Percentiles rank a stretch among this genome's conserved stretches.
Evolutionary conservation across 2,329 filamentous ascomycete genomes (phyloP).

Genomic region (Atkinsonella hypoxylon): DNA sequence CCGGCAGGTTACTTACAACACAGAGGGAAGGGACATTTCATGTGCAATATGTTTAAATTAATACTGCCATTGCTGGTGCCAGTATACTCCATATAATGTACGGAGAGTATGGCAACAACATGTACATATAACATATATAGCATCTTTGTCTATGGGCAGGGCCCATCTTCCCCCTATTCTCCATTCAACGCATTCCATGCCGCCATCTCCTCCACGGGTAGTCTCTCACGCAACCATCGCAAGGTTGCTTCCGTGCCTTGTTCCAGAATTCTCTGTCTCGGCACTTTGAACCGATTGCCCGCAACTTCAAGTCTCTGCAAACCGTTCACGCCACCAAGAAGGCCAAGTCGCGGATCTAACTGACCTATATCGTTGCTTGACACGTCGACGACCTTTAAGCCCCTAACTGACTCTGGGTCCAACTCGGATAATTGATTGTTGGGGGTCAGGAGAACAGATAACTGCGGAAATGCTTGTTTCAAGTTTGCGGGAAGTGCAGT

Average conservation of each 20-base stretch:
- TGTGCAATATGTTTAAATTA: neutral
- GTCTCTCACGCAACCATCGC: slow-evolving; percentile 66
- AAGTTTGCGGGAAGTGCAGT: slow-evolving; percentile 52
- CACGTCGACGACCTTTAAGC: slow-evolving; percentile 65
- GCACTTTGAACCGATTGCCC: slow-evolving; percentile 81
- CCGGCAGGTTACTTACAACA: neutral
- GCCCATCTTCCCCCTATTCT: slow-evolving; percentile 19
- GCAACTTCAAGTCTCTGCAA: slow-evolving; percentile 61
- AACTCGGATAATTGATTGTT: slow-evolving; percentile 72
- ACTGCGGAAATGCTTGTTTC: slow-evolving; percentile 53
- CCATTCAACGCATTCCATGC: slow-evolving; percentile 39
- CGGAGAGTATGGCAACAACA: neutral
- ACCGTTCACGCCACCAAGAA: slow-evolving; percentile 53
- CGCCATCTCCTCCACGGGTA: slow-evolving; percentile 50
- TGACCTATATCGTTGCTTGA: slow-evolving; percentile 78
- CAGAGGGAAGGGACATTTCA: neutral
- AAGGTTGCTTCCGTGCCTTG: slow-evolving; percentile 79
- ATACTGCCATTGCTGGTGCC: neutral
- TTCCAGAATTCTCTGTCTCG: slow-evolving; percentile 70
- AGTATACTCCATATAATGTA: too few species aligned
- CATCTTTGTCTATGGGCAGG: neutral
- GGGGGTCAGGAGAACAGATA: slow-evolving; percentile 58
- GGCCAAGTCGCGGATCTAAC: slow-evolving; percentile 68
- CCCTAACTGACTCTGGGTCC: slow-evolving; percentile 59
- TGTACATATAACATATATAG: neutral